These are phyloP conservation scores for Lentinula aciculospora DNA, from an alignment of 768 basidiomycete genomes.

Conservation along the genomic window DNA sequence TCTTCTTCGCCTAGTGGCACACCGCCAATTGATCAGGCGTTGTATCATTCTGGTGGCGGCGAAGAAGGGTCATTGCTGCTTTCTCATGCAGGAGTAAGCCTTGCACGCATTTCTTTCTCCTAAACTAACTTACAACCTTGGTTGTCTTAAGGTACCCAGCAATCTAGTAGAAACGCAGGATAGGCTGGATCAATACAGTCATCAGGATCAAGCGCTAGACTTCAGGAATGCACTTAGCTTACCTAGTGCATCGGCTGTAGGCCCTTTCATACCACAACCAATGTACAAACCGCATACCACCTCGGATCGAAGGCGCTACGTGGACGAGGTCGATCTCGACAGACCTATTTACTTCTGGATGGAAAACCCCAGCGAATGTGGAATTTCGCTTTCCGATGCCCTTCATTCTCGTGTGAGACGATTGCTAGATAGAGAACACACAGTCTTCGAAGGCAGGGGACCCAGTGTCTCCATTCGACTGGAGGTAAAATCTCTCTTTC, in stretches of 20 bases:
- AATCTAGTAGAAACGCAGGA: background rate
- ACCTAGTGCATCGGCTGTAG: slow-evolving; percentile 27
- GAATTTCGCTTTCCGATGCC: slow-evolving; percentile 61
- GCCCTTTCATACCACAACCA: slow-evolving; percentile 60
- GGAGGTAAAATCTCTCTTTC: slow-evolving; percentile 37
- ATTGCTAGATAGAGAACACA: slow-evolving; percentile 52
- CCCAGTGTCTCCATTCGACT: slow-evolving; percentile 78
- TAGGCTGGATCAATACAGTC: background rate
- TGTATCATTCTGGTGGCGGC: slow-evolving; percentile 8
- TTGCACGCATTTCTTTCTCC: background rate
- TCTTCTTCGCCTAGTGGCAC: slow-evolving; percentile 12
- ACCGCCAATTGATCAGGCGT: slow-evolving; percentile 12
- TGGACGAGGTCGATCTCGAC: slow-evolving; percentile 62
- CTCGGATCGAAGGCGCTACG: slow-evolving; percentile 72
- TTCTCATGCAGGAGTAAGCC: background rate
- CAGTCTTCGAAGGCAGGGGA: slow-evolving; percentile 66
- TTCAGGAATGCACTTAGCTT: slow-evolving; percentile 37
- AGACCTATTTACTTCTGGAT: slow-evolving; percentile 59
- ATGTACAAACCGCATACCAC: slow-evolving; percentile 76
- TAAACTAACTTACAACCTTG: background rate
- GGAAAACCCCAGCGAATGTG: slow-evolving; percentile 47
- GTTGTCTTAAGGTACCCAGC: background rate
- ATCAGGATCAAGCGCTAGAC: slow-evolving; percentile 32
- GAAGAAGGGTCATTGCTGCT: background rate
- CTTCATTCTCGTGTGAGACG: slow-evolving; percentile 52